These are phyloP conservation scores for Fusarium lateritium DNA, from an alignment of 2,329 filamentous ascomycete species.

Conservation along the genomic window DNA sequence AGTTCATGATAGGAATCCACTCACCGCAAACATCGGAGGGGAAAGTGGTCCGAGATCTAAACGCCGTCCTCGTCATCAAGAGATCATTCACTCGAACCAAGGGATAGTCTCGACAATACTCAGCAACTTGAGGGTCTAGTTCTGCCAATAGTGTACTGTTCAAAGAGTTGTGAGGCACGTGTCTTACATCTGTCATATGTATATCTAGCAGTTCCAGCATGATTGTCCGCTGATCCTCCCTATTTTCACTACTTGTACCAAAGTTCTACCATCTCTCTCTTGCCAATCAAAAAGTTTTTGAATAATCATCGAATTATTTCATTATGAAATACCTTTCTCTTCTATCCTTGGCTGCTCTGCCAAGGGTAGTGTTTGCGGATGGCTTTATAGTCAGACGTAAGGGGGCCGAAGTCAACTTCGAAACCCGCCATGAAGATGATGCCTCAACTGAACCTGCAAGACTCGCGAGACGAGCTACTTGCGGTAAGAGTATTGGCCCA, in stretches of 20 bases:
- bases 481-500: slow-evolving; percentile 51
- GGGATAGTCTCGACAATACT: neutral
- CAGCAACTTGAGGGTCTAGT: neutral
- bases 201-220: slow-evolving; percentile 5
- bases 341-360: slow-evolving; percentile 3
- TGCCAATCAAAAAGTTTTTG: neutral
- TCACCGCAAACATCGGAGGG: neutral
- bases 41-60: neutral
- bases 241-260: neutral
- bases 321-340: slow-evolving; percentile 20
- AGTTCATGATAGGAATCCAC: neutral
- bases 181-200: neutral
- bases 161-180: neutral
- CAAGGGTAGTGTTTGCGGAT: slow-evolving; percentile 8
- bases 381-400: slow-evolving; percentile 16
- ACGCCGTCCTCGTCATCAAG: slow-evolving; percentile 8
- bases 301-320: neutral
- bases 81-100: neutral
- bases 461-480: slow-evolving; percentile 34
- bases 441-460: neutral
- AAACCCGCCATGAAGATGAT: slow-evolving; percentile 2
- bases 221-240: neutral
- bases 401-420: slow-evolving; percentile 26
- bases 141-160: too few species aligned
- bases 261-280: neutral